A percentile compares a stretch with the other conserved stretches of the same genome.
phyloP scores from a whole-genome alignment of 257 asterid species.

The Marsdenia floribunda region DNA sequence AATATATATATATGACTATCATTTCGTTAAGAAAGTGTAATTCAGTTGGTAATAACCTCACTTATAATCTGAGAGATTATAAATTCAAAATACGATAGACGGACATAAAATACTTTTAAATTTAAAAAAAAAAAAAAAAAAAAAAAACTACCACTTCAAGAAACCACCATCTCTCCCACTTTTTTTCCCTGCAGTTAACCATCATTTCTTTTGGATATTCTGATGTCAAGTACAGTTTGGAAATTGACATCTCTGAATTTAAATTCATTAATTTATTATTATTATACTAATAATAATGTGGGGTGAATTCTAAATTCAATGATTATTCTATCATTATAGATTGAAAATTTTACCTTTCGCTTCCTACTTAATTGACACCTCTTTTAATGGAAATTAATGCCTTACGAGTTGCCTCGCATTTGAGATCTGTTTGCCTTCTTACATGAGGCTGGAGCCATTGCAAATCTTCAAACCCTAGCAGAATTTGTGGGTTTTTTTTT shows the following conservation, averaged over 20 bases:
- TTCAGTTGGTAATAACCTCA: too few species aligned
- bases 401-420: constrained; percentile 1
- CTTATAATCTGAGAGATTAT: too few species aligned
- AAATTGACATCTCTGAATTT: constrained; percentile 42
- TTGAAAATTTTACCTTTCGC: constrained; percentile 5
- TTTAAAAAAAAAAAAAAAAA: too few species aligned
- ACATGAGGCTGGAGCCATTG: not conserved
- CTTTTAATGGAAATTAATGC: constrained; percentile 21
- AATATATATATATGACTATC: too few species aligned
- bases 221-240: constrained; percentile 47
- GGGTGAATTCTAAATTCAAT: constrained; percentile 5
- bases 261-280: not conserved
- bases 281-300: not conserved
- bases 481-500: not conserved
- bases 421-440: not conserved
- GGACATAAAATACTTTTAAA: too few species aligned
- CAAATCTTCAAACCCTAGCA: not conserved
- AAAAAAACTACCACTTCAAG: constrained; percentile 36
- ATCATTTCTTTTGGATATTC: constrained; percentile 25
- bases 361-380: constrained; percentile 26
- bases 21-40: too few species aligned
- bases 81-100: too few species aligned
- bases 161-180: constrained; percentile 31
- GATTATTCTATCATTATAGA: constrained; percentile 1
- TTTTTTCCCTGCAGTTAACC: constrained; percentile 10